Base-by-base conservation (phyloP, 179 eudicot species). In the Monotropa hypopitys region DNA sequence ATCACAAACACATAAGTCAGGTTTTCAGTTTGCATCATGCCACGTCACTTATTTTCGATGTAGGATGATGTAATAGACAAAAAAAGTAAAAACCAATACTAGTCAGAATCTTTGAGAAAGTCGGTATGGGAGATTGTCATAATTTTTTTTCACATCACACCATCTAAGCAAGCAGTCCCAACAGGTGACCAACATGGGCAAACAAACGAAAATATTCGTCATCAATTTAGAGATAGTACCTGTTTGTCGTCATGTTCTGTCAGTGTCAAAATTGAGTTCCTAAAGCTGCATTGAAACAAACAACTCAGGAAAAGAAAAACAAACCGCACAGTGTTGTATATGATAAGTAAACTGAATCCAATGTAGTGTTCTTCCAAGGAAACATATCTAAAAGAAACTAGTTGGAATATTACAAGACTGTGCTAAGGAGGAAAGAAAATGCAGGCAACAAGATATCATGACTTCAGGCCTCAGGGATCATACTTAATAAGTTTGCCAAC, bases 201-300 rank as follows among this genome's bases (percentile, higher is more conserved):
- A 5, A 23, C 65, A 59, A 21, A 30, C 20, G 3, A 61, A 30
- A 20, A 61, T 28, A 18, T 59, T 26, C 4, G 1, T 26, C 13
- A 18, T 28, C 38, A 28, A 73, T 33, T 13, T 26, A 59, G 65
- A 61, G 65, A 79, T 32, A 20, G 53, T 88, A 95, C 99, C 97
- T 91, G 90, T 70, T 81, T 91, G 93, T 95, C 97, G 9, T 78
- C 84, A 78, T 95, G 99, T 57, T 91, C 93, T 26, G 99, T 87
- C 76, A 95, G 82, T 38, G 78, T 67, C 85, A 95, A 84, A 66
- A 95, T 89, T 30, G 99, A 95, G 50, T 88, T 95, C 88, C 87
- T 87, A 82, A 93, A 93, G 80, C 99, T 93, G 99, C 93, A 91
- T 59, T 46, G 40, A 50, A 68, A 70, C 21, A 71, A 20, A 56